Evolutionary conservation across 2,329 filamentous ascomycete genomes (phyloP).

Genomic region (Byssochlamys sp.): DNA sequence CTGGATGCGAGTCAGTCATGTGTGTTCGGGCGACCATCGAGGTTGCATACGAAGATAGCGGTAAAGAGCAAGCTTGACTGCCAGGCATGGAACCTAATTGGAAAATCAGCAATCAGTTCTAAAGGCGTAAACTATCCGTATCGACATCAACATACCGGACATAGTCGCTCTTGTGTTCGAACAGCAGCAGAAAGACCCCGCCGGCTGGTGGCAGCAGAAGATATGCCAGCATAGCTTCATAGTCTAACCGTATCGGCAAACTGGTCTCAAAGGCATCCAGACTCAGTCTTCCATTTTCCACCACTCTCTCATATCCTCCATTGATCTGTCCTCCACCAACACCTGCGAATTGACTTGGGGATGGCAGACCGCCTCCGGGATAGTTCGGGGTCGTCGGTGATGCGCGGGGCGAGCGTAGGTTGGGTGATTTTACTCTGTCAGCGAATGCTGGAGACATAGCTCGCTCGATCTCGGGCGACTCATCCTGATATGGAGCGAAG

Average conservation of each 20-base stretch:
- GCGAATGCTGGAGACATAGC: constrained; percentile 62
- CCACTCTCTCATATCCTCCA: constrained; percentile 27
- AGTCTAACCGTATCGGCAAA: constrained; percentile 72
- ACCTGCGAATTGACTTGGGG: constrained; percentile 30
- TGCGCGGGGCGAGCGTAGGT: constrained; percentile 44
- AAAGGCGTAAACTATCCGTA: not conserved
- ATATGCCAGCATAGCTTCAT: constrained; percentile 86
- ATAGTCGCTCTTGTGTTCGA: constrained; percentile 94
- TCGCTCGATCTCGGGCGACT: constrained; percentile 73
- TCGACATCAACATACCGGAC: constrained; percentile 55
- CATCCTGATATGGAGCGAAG: constrained; percentile 94
- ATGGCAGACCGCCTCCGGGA: constrained; percentile 33
- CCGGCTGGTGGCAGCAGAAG: constrained; percentile 74
- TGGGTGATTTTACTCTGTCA: constrained; percentile 42
- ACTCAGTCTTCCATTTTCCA: constrained; percentile 51
- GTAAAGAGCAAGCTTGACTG: constrained; percentile 79
- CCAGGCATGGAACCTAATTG: constrained; percentile 81
- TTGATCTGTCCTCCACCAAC: constrained; percentile 27
- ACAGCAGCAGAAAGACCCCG: constrained; percentile 69
- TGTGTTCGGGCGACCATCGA: constrained; percentile 2
- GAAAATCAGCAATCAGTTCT: constrained; percentile 3
- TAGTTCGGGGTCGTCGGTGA: constrained; percentile 36
- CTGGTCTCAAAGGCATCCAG: constrained; percentile 78
- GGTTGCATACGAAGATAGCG: constrained; percentile 44
- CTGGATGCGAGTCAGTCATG: constrained; percentile 37